Conservation (phyloP, 768 basidiomycete genomes). For the Tylopilus balloui region DNA sequence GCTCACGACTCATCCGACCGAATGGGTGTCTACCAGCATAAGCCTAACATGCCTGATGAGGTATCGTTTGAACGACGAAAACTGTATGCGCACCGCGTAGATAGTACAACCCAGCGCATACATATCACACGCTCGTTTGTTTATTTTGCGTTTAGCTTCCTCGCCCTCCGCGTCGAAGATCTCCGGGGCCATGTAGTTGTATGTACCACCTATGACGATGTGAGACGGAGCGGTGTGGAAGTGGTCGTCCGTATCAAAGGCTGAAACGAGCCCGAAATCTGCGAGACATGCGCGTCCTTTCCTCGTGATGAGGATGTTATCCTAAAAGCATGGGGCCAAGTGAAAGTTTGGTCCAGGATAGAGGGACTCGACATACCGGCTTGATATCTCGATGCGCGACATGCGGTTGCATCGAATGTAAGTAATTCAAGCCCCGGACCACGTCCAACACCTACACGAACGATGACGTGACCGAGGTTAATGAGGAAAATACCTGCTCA, state of each 20-base stretch:
- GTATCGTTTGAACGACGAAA: background rate
- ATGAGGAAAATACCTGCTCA: constrained; percentile 18
- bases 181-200: constrained; percentile 26
- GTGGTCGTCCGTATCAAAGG: constrained; percentile 15
- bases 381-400: constrained; percentile 33
- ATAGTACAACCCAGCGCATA: constrained; percentile 41
- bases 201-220: constrained; percentile 15
- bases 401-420: constrained; percentile 38
- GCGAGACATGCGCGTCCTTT: constrained; percentile 42
- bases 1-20: background rate
- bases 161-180: constrained; percentile 2
- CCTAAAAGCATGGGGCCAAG: constrained; percentile 28
- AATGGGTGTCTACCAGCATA: constrained; percentile 19
- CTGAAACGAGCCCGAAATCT: constrained; percentile 42
- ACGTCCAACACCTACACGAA: constrained; percentile 38
- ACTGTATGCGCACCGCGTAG: constrained; percentile 31
- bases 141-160: constrained; percentile 12
- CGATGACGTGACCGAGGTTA: background rate
- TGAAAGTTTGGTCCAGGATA: background rate
- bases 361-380: constrained; percentile 19
- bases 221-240: constrained; percentile 9
- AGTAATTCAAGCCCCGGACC: constrained; percentile 39
- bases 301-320: constrained; percentile 44
- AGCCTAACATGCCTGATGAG: constrained; percentile 5
- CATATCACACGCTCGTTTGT: constrained; percentile 34